Conservation (phyloP, 2,329 filamentous ascomycete genomes). For the Fusarium equiseti region DNA sequence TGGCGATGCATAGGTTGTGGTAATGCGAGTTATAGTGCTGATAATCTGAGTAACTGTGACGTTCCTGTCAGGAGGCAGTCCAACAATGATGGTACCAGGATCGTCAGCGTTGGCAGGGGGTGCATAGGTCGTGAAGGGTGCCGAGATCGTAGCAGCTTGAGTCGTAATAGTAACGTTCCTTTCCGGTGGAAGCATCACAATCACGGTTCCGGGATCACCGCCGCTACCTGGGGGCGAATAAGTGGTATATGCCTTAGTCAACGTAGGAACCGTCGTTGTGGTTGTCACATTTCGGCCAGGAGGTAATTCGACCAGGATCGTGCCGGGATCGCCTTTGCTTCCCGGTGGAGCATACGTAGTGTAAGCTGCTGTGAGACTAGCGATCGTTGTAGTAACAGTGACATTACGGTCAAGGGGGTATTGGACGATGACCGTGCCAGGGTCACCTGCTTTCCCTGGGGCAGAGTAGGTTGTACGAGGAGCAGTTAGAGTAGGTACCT, state of each 20-base stretch:
- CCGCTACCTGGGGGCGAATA: constrained; percentile 7
- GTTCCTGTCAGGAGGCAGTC: constrained; percentile 20
- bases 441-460: constrained; percentile 9
- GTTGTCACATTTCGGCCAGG: constrained; percentile 22
- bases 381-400: constrained; percentile 21
- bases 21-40: not conserved
- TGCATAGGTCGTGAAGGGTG: constrained; percentile 11
- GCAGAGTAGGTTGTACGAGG: constrained; percentile 18
- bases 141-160: constrained; percentile 2
- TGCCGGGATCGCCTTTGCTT: constrained; percentile 18
- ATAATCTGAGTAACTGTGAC: constrained; percentile 14
- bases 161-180: constrained; percentile 20
- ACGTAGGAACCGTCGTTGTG: not conserved
- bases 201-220: constrained; percentile 24
- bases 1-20: constrained; percentile 20
- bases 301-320: constrained; percentile 22
- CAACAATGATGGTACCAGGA: constrained; percentile 23
- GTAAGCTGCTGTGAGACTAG: constrained; percentile 10
- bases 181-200: constrained; percentile 16
- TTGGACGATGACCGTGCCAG: constrained; percentile 21
- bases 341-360: constrained; percentile 14
- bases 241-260: constrained; percentile 13
- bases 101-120: constrained; percentile 13
- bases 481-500: too few relatives aligned
- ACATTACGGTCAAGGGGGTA: constrained; percentile 15